These are phyloP conservation scores for Dittrichia graveolens DNA, from an alignment of 129 eudicot genomes.

Conservation along the genomic window DNA sequence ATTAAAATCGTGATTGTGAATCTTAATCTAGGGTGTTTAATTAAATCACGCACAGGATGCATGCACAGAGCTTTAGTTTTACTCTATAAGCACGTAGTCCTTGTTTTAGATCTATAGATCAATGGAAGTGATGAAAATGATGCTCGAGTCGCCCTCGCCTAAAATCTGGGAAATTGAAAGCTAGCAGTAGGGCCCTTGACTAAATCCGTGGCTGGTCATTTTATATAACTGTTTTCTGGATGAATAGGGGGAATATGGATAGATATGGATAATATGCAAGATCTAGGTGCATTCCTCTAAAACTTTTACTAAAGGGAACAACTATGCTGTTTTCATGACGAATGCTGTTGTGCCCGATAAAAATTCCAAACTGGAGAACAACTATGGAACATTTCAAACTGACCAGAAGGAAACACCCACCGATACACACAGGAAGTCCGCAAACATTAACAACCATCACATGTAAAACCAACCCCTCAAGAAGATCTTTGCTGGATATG, in stretches of 20 bases:
- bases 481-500: not conserved
- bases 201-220: not conserved
- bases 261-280: too few relatives aligned
- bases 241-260: not conserved
- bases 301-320: too few relatives aligned
- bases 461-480: not conserved
- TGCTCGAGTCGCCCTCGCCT: slow-evolving; percentile 9
- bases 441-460: not conserved
- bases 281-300: too few relatives aligned
- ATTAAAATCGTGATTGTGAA: too few relatives aligned
- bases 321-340: not conserved
- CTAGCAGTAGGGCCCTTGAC: slow-evolving; percentile 13
- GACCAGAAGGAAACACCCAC: slow-evolving; percentile 4
- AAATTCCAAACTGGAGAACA: too few relatives aligned
- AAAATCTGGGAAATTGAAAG: not conserved
- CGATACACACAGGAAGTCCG: not conserved
- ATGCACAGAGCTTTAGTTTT: not conserved
- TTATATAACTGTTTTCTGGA: not conserved
- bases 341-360: not conserved
- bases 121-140: not conserved
- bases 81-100: not conserved
- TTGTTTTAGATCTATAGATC: not conserved
- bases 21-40: too few relatives aligned
- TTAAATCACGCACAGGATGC: too few relatives aligned
- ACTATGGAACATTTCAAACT: too few relatives aligned